These are phyloP conservation scores for Zanthoxylum bungeanum DNA, from an alignment of 345 rosid species.

Conservation along the genomic window DNA sequence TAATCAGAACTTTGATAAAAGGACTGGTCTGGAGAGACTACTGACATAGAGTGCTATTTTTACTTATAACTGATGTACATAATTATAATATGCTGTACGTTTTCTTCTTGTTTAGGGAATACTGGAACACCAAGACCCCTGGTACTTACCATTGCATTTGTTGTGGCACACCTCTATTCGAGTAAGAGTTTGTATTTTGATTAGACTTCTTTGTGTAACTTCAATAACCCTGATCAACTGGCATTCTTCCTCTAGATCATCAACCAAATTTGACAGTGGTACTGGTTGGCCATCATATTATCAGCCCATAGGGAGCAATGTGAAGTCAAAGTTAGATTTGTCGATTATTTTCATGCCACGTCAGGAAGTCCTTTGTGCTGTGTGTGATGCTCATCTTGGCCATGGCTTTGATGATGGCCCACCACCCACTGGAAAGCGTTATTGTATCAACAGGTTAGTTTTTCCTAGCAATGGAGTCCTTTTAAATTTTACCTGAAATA, in stretches of 20 bases:
- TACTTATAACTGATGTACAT: background rate
- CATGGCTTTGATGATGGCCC: constrained; percentile 90
- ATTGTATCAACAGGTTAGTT: constrained; percentile 76
- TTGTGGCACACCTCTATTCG: constrained; percentile 74
- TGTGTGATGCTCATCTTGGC: constrained; percentile 83
- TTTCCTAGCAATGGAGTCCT: background rate
- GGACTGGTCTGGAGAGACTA: background rate
- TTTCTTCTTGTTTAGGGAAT: constrained; percentile 46
- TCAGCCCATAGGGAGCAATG: constrained; percentile 65
- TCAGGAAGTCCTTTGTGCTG: constrained; percentile 66
- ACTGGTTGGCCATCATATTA: constrained; percentile 97
- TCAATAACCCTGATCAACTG: background rate
- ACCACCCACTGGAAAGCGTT: constrained; percentile 79
- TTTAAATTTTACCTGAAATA: background rate
- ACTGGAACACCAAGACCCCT: constrained; percentile 74
- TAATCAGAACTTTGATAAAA: background rate
- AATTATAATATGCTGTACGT: background rate
- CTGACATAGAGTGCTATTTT: background rate
- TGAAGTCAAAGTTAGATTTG: constrained; percentile 65
- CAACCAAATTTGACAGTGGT: constrained; percentile 95
- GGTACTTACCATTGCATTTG: constrained; percentile 90
- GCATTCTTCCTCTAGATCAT: constrained; percentile 47
- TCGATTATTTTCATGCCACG: constrained; percentile 93
- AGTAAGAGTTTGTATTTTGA: constrained; percentile 37
- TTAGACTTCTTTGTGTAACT: background rate